Evolutionary conservation across 2,329 filamentous ascomycete species (phyloP), one percentile per base, ranked within the genome.

Genomic region (Claviceps arundinis): DNA sequence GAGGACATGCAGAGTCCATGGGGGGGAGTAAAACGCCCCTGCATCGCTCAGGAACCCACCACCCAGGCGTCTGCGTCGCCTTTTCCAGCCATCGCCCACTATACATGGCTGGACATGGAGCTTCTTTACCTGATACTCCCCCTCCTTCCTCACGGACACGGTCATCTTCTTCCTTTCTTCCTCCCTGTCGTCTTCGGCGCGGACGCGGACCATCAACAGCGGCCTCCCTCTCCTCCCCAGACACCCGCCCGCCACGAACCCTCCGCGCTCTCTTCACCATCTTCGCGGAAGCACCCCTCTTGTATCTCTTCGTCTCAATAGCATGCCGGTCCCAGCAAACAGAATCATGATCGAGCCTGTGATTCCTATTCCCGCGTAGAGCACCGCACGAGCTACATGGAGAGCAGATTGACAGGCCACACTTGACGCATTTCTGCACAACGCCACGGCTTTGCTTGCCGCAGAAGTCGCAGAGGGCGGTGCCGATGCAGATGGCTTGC

Each of bases 401-500:
- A 5, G 26, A 47, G 50, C 61, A 64, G n/a, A 62, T 55, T 11
- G 57, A 57, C 9, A 63, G 48, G 34, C 57, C 57, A 55, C 61
- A 63, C 17, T 54, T 43, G 13, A 51, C 22, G 42, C 61, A 64
- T 41, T 58, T 60, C 37, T 60, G 58, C 1, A 64, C 54, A 1
- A 58, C 56, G 26, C 58, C 59, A 16, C 59, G 57, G 14, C 61
- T 52, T 24, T 59, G 56, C 5, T 34, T 54, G 37, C 57, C 52
- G 48, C 61, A 64, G 45, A 59, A 50, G 47, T 64, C 61, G 44
- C 61, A 64, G 46, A 61, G 61, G 34, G 61, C 59, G 37, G 60
- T 64, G 42, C 59, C 52, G 8, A 60, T 51, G 22, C 52, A 51
- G 46, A 57, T 52, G 24, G 53, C 48, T 22, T 56, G 51, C 61